Evolutionary conservation across 805 yeast species (phyloP).

Genomic region (Candida khao-thaluensis): DNA sequence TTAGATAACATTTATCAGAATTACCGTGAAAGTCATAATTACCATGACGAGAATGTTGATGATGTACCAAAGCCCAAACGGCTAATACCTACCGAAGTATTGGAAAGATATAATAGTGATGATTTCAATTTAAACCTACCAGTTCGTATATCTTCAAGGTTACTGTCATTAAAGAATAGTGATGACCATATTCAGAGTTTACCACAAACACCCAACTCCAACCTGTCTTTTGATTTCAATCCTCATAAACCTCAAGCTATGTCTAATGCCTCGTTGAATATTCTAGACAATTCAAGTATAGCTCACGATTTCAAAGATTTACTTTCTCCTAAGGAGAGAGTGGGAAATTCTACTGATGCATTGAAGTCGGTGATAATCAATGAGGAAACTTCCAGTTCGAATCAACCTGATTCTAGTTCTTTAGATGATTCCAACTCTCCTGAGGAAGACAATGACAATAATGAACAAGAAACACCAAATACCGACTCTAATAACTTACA

Average conservation of each 20-base stretch:
- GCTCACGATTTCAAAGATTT: conserved; percentile 22
- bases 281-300: conserved; percentile 30
- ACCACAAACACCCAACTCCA: conserved; percentile 31
- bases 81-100: conserved; percentile 11
- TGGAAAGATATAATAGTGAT: conserved; percentile 6
- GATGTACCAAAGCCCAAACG: conserved; percentile 2
- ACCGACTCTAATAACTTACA: no score
- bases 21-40: no score
- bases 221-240: conserved; percentile 33
- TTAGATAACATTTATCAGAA: conserved; percentile 26
- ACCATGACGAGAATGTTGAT: neutral
- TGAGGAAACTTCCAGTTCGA: no score
- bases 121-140: conserved; percentile 10
- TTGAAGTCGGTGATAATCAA: conserved; percentile 10
- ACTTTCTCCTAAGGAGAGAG: conserved; percentile 12
- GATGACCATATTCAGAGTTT: conserved; percentile 21
- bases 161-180: conserved; percentile 21
- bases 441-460: neutral
- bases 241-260: conserved; percentile 22
- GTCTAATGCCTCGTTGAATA: conserved; percentile 38
- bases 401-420: no score
- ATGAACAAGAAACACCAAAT: neutral
- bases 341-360: conserved; percentile 13
- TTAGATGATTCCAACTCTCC: no score
- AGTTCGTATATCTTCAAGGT: conserved; percentile 25